Percentiles rank a stretch among this genome's conserved stretches.
Evolutionary conservation across 2,329 filamentous ascomycete genomes (phyloP).

Genomic region (Arthroderma sp.): DNA sequence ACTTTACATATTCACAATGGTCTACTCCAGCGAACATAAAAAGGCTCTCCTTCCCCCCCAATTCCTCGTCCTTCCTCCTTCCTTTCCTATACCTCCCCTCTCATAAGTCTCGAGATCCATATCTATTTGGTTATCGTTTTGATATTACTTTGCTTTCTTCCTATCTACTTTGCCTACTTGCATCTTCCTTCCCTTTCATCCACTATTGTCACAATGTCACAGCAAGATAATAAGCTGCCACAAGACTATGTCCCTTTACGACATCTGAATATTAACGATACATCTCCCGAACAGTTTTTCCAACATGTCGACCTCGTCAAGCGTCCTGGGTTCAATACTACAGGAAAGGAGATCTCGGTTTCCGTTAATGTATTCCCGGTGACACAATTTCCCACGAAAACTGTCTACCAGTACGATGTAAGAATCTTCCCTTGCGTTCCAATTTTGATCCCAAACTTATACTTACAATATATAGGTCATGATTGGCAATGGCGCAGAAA

Average conservation of each 20-base stretch:
- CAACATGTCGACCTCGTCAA: constrained; percentile 19
- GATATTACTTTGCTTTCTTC: not conserved
- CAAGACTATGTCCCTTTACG: constrained; percentile 3
- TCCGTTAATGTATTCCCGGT: constrained; percentile 67
- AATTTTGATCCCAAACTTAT: not conserved
- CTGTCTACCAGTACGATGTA: constrained; percentile 77
- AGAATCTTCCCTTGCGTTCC: constrained; percentile 25
- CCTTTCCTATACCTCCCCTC: not conserved
- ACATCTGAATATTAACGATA: constrained; percentile 7
- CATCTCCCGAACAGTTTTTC: constrained; percentile 10
- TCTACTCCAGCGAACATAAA: not conserved
- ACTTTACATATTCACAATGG: no score
- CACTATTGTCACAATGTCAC: not conserved
- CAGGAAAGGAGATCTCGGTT: constrained; percentile 43
- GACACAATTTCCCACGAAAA: constrained; percentile 41
- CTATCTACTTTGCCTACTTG: not conserved
- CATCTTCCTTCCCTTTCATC: not conserved
- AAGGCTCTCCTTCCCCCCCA: not conserved
- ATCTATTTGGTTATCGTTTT: not conserved
- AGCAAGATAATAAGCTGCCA: not conserved
- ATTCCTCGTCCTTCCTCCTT: not conserved
- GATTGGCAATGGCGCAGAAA: constrained; percentile 50
- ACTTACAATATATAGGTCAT: constrained; percentile 41
- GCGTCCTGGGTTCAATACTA: constrained; percentile 46
- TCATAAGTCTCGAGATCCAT: not conserved